phyloP scores from a whole-genome alignment of 1,284 basidiomycete genomes.

The Papiliotrema laurentii region DNA sequence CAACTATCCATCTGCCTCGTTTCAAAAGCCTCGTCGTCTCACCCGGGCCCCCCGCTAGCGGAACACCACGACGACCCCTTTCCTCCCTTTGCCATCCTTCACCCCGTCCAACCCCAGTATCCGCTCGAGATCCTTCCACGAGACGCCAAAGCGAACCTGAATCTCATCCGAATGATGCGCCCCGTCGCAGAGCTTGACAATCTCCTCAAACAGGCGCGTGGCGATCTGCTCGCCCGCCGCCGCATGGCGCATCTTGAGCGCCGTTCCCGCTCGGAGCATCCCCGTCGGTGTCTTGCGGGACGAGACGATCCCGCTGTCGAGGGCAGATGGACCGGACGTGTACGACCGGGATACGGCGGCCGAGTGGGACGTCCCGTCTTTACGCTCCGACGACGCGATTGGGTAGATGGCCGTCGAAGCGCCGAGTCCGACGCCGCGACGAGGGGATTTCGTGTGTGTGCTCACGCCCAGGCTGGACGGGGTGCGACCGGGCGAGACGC shows the following conservation, averaged over 20 bases:
- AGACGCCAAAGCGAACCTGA: conserved; percentile 71
- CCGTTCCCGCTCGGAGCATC: background rate
- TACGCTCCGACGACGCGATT: too few relatives aligned
- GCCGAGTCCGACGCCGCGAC: background rate
- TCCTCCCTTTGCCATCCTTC: too few relatives aligned
- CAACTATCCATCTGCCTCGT: too few relatives aligned
- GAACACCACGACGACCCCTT: too few relatives aligned
- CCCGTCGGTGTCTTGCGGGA: background rate
- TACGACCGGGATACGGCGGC: too few relatives aligned
- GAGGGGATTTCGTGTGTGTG: conserved; percentile 15
- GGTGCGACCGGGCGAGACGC: conserved; percentile 26
- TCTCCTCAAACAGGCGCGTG: conserved; percentile 46
- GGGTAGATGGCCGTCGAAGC: conserved; percentile 22
- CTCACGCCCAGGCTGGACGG: conserved; percentile 8
- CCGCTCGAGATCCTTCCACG: conserved; percentile 74
- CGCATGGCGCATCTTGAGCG: conserved; percentile 7
- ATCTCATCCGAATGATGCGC: conserved; percentile 89
- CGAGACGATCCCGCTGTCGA: too few relatives aligned
- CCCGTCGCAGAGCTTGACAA: conserved; percentile 69
- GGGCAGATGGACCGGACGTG: too few relatives aligned
- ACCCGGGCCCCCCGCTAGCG: too few relatives aligned
- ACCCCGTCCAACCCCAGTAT: conserved; percentile 60
- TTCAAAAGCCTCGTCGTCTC: too few relatives aligned
- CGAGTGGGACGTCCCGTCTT: too few relatives aligned
- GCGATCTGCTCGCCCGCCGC: conserved; percentile 18